phyloP scores from a whole-genome alignment of 192 early-diverging fungal genomes.

The Gonapodya prolifera region DNA sequence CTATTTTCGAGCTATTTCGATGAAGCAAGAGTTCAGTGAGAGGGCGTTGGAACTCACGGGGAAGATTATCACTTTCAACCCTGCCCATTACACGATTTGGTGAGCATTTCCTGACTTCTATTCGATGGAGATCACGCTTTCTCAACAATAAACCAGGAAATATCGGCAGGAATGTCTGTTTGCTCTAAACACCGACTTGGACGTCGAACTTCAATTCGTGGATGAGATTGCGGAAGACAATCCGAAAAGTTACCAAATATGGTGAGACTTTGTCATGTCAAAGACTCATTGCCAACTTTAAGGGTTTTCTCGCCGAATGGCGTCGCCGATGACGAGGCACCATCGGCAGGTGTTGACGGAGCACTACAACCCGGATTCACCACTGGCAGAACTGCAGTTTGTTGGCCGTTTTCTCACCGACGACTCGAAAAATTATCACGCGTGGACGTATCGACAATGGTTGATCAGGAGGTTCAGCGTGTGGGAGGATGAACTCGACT shows the following conservation, averaged over 20 bases:
- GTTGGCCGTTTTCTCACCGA: constrained; percentile 47
- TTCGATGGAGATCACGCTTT: background rate
- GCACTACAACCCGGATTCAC: constrained; percentile 24
- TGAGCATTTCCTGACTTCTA: constrained; percentile 14
- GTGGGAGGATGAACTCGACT: constrained; percentile 69
- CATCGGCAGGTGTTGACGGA: constrained; percentile 66
- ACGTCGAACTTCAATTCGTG: constrained; percentile 66
- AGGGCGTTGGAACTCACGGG: constrained; percentile 73
- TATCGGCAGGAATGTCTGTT: constrained; percentile 73
- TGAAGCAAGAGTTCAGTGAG: constrained; percentile 55
- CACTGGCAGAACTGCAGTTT: constrained; percentile 55
- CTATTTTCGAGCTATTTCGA: constrained; percentile 71
- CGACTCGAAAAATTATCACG: constrained; percentile 98
- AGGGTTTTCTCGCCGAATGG: background rate
- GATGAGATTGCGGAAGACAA: constrained; percentile 52
- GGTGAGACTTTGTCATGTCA: constrained; percentile 34
- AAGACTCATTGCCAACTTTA: background rate
- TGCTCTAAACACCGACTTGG: constrained; percentile 49
- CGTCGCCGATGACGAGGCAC: constrained; percentile 37
- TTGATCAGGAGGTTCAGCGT: constrained; percentile 55
- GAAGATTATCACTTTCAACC: constrained; percentile 68
- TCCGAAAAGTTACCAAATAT: constrained; percentile 93
- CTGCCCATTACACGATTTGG: constrained; percentile 95
- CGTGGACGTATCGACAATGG: constrained; percentile 96
- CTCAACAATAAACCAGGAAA: constrained; percentile 27